Percentiles rank a stretch among this genome's conserved stretches.
phyloP scores from a whole-genome alignment of 2,329 filamentous ascomycete genomes.

The Epichloe sp. region DNA sequence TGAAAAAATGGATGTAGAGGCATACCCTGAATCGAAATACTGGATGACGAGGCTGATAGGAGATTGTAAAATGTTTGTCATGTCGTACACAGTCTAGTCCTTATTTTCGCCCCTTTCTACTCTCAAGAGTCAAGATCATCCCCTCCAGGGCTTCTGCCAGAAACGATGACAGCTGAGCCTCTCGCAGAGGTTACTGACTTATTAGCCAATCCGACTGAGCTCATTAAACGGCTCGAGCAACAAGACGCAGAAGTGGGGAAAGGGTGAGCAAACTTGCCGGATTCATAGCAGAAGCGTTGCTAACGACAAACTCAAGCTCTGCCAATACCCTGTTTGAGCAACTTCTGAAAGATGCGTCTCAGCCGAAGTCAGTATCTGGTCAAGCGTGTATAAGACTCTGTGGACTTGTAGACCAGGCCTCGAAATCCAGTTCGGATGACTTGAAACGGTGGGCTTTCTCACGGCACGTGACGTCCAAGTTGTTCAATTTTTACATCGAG shows the following conservation, averaged over 20 bases:
- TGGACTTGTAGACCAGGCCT: conserved; percentile 47
- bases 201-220: conserved; percentile 23
- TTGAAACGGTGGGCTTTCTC: conserved; percentile 40
- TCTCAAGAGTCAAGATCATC: neutral
- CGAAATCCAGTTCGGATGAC: conserved; percentile 30
- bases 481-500: conserved; percentile 52
- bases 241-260: conserved; percentile 20
- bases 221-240: conserved; percentile 30
- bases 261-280: conserved; percentile 19
- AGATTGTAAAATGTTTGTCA: conserved; percentile 1
- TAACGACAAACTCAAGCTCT: conserved; percentile 10
- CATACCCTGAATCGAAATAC: neutral
- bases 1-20: neutral
- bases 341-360: conserved; percentile 35
- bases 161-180: conserved; percentile 9
- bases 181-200: conserved; percentile 18
- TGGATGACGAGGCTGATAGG: neutral
- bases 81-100: neutral
- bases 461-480: conserved; percentile 28
- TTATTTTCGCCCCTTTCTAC: neutral
- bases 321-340: conserved; percentile 32
- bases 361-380: conserved; percentile 41
- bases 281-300: neutral
- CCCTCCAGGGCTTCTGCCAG: neutral
- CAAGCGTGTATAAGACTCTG: conserved; percentile 46